phyloP scores from a whole-genome alignment of 768 basidiomycete species.

The Boletus sp. region DNA sequence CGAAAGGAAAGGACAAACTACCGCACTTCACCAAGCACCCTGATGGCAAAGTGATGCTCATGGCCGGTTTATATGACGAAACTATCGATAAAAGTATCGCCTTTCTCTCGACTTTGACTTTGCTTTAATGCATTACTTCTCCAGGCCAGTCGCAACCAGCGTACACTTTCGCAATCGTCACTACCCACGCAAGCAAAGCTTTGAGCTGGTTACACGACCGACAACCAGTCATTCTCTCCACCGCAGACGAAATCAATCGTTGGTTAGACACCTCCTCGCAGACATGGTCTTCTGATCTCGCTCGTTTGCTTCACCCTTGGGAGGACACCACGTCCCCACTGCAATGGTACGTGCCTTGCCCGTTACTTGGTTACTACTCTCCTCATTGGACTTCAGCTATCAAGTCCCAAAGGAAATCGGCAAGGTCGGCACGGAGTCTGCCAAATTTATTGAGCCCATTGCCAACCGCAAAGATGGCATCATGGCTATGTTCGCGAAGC shows the following conservation, averaged over 20 bases:
- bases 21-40: slow-evolving; percentile 80
- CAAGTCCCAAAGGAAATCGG: slow-evolving; percentile 89
- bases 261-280: slow-evolving; percentile 83
- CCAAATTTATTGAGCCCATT: slow-evolving; percentile 80
- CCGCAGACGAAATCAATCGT: slow-evolving; percentile 51
- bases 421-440: slow-evolving; percentile 82
- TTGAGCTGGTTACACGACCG: slow-evolving; percentile 90
- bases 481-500: slow-evolving; percentile 75
- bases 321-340: slow-evolving; percentile 49
- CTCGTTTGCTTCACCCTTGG: slow-evolving; percentile 60
- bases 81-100: slow-evolving; percentile 58
- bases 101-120: neutral
- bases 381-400: slow-evolving; percentile 52
- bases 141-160: slow-evolving; percentile 55
- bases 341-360: slow-evolving; percentile 55
- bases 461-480: slow-evolving; percentile 82
- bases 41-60: slow-evolving; percentile 65
- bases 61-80: slow-evolving; percentile 87
- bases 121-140: neutral
- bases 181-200: slow-evolving; percentile 68
- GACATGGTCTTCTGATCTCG: slow-evolving; percentile 62
- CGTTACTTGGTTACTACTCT: neutral
- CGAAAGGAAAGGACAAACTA: slow-evolving; percentile 72
- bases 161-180: slow-evolving; percentile 89
- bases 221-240: slow-evolving; percentile 77